Evolutionary conservation across 2,329 filamentous ascomycete species (phyloP), one percentile per base, ranked within the genome.

Genomic region (Apiospora koreana): DNA sequence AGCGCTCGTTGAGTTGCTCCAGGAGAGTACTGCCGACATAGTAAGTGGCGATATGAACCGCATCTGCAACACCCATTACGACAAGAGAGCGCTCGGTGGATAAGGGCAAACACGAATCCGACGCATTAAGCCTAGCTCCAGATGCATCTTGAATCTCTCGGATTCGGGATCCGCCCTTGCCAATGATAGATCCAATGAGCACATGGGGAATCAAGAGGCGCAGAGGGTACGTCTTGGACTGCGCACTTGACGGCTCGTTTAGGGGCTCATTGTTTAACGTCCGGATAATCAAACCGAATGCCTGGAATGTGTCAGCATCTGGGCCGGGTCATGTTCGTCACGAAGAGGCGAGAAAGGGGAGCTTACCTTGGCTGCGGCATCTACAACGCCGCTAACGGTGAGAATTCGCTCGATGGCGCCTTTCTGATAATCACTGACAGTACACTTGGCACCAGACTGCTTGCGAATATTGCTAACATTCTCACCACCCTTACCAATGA

Each of bases 101-200:
- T 72, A 98, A 88, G 66, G 96, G 96, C 69, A 99, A 88, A 80
- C 95, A 97, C 6, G 94, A 92, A 81, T 98, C 96, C 8, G 96
- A 99, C 35, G 96, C 96, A 81, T 99, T 99, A 64, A 99, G 89
- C 73, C 97, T 93, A 69, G 96, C 96, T 72, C 97, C 97, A 21
- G 96, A 99, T 25, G 95, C 95, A 80, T 99, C 96, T 82, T 99
- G 96, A 73, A 99, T 99, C 84, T 99, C 96, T 74, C 96, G 94
- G 80, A 99, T 99, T 74, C 96, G 92, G 71, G 95, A 93, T 75
- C 96, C 96, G 73, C 93, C 94, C 86, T 99, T 99, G 78, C 96
- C 96, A 81, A 99, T 99, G 83, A 99, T 98, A 72, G 95, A 98
- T 68, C 96, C 96, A 77, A 99, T 99, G 70, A 99, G 89, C 77